Evolutionary conservation across 2,329 filamentous ascomycete genomes (phyloP).

Genomic region (Akanthomyces muscarius): DNA sequence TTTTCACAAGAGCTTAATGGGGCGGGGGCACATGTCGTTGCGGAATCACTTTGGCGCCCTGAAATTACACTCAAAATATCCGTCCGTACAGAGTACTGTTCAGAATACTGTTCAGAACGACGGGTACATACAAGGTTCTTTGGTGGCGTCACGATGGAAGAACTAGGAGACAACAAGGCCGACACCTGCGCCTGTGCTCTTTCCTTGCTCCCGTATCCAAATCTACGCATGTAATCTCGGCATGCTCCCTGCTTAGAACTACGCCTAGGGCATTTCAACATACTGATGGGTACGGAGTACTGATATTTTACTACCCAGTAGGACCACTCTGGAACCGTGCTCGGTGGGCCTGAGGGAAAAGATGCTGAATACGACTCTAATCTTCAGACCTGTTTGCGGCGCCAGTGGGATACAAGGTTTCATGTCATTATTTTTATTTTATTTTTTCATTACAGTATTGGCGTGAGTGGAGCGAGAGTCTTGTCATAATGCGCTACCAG

Average conservation of each 20-base stretch:
- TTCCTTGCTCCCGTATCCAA: neutral
- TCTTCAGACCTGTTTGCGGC: slow-evolving; percentile 1
- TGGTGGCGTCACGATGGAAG: too few relatives aligned
- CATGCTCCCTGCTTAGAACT: neutral
- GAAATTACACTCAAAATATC: too few relatives aligned
- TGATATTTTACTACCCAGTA: neutral
- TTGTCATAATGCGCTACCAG: neutral
- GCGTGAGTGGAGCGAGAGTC: neutral
- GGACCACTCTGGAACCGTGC: neutral
- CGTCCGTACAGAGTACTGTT: too few relatives aligned
- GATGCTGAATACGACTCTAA: neutral
- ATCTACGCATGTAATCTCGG: neutral
- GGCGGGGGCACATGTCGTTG: too few relatives aligned
- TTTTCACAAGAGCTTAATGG: neutral
- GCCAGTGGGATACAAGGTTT: neutral
- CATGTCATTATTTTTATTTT: neutral
- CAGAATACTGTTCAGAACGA: too few relatives aligned
- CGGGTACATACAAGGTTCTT: too few relatives aligned
- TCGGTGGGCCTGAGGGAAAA: neutral
- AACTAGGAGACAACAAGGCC: neutral
- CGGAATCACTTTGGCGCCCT: too few relatives aligned
- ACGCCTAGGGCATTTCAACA: neutral
- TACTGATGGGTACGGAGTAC: neutral
- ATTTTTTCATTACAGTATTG: neutral
- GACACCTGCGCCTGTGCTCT: neutral